A percentile compares a stretch with the other conserved stretches of the same genome.
These are phyloP conservation scores for Casuarina equisetifolia DNA, from an alignment of 306 rosid genomes.

Conservation along the genomic window DNA sequence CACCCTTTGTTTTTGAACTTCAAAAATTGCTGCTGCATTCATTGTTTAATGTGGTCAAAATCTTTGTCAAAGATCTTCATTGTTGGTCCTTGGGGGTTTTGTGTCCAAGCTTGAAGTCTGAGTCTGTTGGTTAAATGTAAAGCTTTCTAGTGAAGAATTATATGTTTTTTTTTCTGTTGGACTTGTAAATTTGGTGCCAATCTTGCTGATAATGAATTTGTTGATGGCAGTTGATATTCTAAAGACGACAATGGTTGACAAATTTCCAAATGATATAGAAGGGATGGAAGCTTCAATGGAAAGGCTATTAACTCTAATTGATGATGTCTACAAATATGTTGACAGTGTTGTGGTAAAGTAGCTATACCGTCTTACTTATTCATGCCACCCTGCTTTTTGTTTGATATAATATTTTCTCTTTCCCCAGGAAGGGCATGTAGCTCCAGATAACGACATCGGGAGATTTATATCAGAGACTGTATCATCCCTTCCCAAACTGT, in stretches of 20 bases:
- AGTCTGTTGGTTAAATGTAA: not conserved
- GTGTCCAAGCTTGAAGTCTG: not conserved
- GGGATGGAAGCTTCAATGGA: conserved; percentile 98
- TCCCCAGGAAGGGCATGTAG: conserved; percentile 72
- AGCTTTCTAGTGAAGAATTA: not conserved
- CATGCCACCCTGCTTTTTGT: not conserved
- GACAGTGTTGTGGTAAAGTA: conserved; percentile 79
- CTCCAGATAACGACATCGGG: conserved; percentile 75
- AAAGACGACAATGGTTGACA: conserved; percentile 74
- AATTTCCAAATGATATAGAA: conserved; percentile 95
- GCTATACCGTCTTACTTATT: not conserved
- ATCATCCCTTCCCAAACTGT: conserved; percentile 72
- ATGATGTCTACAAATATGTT: conserved; percentile 86
- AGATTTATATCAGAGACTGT: conserved; percentile 64
- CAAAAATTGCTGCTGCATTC: not conserved
- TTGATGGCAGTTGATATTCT: conserved; percentile 65
- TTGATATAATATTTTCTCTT: not conserved
- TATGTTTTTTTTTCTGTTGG: not conserved
- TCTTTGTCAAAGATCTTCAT: not conserved
- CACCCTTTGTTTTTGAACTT: not conserved
- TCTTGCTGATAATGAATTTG: conserved; percentile 22
- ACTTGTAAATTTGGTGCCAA: not conserved
- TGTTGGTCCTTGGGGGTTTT: not conserved
- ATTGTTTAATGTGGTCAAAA: not conserved
- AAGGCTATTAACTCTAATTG: conserved; percentile 75